Percentiles rank a stretch among this genome's conserved stretches.
phyloP scores from a whole-genome alignment of 1,284 basidiomycete species.

The Boletus putidus region DNA sequence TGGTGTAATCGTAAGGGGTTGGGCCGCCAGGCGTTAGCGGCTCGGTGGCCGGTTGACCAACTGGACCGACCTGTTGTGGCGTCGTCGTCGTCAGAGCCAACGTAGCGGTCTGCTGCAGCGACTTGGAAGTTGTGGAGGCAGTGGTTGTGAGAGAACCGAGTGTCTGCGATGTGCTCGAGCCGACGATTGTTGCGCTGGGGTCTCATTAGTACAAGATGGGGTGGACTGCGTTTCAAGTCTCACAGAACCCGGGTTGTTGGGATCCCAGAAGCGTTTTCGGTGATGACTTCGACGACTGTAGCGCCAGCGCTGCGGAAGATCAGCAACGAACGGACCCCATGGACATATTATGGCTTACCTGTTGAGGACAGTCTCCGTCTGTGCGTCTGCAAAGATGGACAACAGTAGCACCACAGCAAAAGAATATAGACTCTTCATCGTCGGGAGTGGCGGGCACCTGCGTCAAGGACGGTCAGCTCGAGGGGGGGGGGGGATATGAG shows the following conservation, averaged over 20 bases:
- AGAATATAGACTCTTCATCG: constrained; percentile 28
- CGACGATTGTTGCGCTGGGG: constrained; percentile 29
- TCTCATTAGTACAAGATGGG: constrained; percentile 13
- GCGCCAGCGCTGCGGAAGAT: constrained; percentile 46
- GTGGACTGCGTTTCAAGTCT: constrained; percentile 14
- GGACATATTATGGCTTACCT: constrained; percentile 38
- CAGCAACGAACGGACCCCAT: constrained; percentile 10
- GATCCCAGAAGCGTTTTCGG: constrained; percentile 44
- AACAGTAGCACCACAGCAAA: constrained; percentile 35
- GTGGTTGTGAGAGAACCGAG: constrained; percentile 26
- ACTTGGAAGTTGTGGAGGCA: constrained; percentile 27
- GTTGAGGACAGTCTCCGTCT: constrained; percentile 49
- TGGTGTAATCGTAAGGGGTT: constrained; percentile 61
- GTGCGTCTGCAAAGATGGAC: constrained; percentile 40
- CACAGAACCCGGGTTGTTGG: constrained; percentile 51
- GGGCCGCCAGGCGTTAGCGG: constrained; percentile 44
- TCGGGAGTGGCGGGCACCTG: constrained; percentile 8
- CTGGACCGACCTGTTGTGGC: constrained; percentile 49
- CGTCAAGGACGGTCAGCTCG: constrained; percentile 1
- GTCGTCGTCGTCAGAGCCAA: constrained; percentile 27
- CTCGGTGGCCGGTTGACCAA: constrained; percentile 54
- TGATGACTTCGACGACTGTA: constrained; percentile 55
- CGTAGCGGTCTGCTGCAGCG: constrained; percentile 19
- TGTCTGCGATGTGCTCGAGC: constrained; percentile 29
- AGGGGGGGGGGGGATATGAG: background rate